These are phyloP conservation scores for Magnusiomyces paraingens DNA, from an alignment of 1,139 yeast genomes.

Conservation along the genomic window DNA sequence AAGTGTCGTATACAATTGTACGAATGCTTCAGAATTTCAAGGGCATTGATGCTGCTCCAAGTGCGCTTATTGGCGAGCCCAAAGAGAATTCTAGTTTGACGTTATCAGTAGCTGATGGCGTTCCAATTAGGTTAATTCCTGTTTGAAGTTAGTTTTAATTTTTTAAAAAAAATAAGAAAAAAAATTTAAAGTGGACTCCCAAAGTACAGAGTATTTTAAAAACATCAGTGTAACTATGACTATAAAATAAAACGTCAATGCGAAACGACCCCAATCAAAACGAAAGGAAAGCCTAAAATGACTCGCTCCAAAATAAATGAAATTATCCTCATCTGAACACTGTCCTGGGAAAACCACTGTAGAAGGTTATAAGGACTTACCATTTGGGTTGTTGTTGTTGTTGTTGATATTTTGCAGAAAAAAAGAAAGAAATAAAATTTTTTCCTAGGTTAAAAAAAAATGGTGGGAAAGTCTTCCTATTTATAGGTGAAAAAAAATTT, in stretches of 20 bases:
- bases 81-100: neutral
- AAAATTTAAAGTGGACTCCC: neutral
- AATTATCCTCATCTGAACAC: slow-evolving; percentile 31
- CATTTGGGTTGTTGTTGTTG: neutral
- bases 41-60: slow-evolving; percentile 10
- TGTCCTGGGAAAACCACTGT: neutral
- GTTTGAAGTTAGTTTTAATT: slow-evolving; percentile 2
- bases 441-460: too few relatives aligned
- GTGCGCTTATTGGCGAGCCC: neutral
- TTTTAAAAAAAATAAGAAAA: neutral
- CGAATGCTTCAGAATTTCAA: slow-evolving; percentile 39
- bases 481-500: neutral
- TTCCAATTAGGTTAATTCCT: neutral
- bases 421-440: too few relatives aligned
- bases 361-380: neutral
- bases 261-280: slow-evolving; percentile 33
- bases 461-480: neutral
- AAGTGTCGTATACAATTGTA: slow-evolving; percentile 43
- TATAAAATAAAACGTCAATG: slow-evolving; percentile 39
- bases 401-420: neutral
- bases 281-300: slow-evolving; percentile 25
- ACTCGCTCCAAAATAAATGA: slow-evolving; percentile 28
- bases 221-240: slow-evolving; percentile 55
- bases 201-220: slow-evolving; percentile 11
- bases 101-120: neutral